A percentile compares a stretch with the other conserved stretches of the same genome.
These are phyloP conservation scores for Populus trichocarpa DNA, from an alignment of 441 rosid species.

Conservation along the genomic window DNA sequence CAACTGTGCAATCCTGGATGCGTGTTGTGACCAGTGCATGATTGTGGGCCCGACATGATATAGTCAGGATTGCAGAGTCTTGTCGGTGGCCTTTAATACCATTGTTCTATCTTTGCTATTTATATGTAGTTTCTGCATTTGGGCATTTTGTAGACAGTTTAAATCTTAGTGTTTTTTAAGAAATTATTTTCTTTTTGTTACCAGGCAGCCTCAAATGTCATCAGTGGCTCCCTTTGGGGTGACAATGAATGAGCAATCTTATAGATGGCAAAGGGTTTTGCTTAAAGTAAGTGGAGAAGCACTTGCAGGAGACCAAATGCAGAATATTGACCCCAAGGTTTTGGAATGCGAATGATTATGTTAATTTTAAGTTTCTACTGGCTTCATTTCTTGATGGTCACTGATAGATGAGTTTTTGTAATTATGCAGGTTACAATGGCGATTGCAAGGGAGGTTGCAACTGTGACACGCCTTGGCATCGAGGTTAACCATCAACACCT, in stretches of 20 bases:
- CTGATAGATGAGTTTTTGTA: constrained; percentile 17
- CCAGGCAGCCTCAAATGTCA: constrained; percentile 51
- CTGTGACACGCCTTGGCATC: constrained; percentile 81
- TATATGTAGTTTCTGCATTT: not conserved
- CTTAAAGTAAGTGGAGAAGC: constrained; percentile 98
- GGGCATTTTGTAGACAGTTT: not conserved
- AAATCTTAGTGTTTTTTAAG: not conserved
- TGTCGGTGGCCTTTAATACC: not conserved
- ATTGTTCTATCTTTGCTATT: not conserved
- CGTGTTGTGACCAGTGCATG: not conserved
- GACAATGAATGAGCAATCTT: constrained; percentile 45
- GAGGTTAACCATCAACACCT: constrained; percentile 46
- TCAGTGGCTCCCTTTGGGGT: constrained; percentile 52
- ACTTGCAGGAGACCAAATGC: constrained; percentile 77
- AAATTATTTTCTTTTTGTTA: constrained; percentile 19
- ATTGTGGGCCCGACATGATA: not conserved
- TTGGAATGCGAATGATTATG: not conserved
- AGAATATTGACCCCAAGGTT: constrained; percentile 93
- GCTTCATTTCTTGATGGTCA: not conserved
- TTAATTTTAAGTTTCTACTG: constrained; percentile 3
- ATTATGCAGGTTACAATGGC: constrained; percentile 71
- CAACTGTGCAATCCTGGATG: not conserved
- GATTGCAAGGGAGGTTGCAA: constrained; percentile 92
- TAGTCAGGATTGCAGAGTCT: not conserved
- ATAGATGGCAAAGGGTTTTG: constrained; percentile 86